Conservation (phyloP, 73 alveolate genomes). For the Stentor coeruleus region DNA sequence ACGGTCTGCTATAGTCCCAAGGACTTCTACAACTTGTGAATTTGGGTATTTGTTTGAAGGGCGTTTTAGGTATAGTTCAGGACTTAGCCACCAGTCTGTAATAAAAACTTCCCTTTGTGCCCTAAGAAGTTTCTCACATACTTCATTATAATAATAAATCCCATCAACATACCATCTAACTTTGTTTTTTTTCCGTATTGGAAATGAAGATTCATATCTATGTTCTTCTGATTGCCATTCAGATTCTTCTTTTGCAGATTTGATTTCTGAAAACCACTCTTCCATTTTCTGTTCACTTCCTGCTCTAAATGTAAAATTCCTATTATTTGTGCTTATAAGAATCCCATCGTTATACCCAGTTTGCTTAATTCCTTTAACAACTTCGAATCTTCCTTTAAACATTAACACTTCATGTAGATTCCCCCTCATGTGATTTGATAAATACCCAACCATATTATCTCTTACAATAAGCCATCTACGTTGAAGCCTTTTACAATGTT, state of each 20-base stretch:
- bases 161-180: slow-evolving; percentile 60
- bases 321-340: slow-evolving; percentile 28
- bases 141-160: slow-evolving; percentile 28
- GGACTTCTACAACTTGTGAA: background rate
- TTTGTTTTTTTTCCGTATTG: slow-evolving; percentile 35
- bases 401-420: slow-evolving; percentile 25
- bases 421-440: background rate
- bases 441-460: slow-evolving; percentile 31
- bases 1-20: slow-evolving; percentile 58
- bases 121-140: slow-evolving; percentile 32
- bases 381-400: slow-evolving; percentile 39
- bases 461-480: slow-evolving; percentile 29
- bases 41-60: slow-evolving; percentile 29
- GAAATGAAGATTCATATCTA: slow-evolving; percentile 49
- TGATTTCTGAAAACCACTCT: slow-evolving; percentile 31
- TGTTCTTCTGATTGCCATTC: slow-evolving; percentile 33
- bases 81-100: slow-evolving; percentile 96
- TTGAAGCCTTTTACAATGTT: slow-evolving; percentile 29
- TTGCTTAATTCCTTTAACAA: slow-evolving; percentile 29
- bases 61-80: slow-evolving; percentile 78
- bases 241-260: slow-evolving; percentile 31
- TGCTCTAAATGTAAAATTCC: slow-evolving; percentile 36
- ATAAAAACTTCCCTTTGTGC: slow-evolving; percentile 77
- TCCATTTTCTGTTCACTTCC: background rate
- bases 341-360: slow-evolving; percentile 42